phyloP scores from a whole-genome alignment of 163 green algal genomes.

The Trebouxia gelatinosa region DNA sequence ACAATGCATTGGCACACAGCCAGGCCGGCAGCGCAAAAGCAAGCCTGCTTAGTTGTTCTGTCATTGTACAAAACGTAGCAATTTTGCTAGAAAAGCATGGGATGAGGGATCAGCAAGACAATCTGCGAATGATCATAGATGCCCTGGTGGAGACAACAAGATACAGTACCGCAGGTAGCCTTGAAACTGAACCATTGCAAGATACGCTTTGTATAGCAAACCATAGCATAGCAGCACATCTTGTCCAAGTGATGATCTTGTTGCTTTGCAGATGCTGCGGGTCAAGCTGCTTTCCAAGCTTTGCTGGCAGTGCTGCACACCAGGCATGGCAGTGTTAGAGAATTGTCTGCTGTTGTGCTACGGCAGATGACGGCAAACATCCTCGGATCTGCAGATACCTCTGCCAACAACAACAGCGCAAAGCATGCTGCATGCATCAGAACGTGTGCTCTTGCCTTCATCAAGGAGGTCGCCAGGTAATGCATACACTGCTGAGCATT shows the following conservation, averaged over 20 bases:
- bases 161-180: background rate
- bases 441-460: background rate
- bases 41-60: background rate
- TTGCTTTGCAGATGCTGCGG: background rate
- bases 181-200: background rate
- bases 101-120: constrained; percentile 32
- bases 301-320: constrained; percentile 46
- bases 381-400: constrained; percentile 35
- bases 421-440: constrained; percentile 8
- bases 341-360: constrained; percentile 45
- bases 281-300: constrained; percentile 41
- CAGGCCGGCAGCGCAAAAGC: background rate
- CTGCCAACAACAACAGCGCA: background rate
- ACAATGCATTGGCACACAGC: background rate
- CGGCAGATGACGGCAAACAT: constrained; percentile 50
- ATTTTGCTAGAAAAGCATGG: constrained; percentile 29
- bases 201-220: background rate
- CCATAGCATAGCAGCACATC: background rate
- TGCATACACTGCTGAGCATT: too few species aligned
- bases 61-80: constrained; percentile 12
- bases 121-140: background rate
- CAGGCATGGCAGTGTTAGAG: constrained; percentile 44
- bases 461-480: constrained; percentile 10
- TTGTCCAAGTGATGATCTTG: background rate
- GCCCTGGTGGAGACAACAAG: constrained; percentile 1